Evolutionary conservation across 23 red algal species (phyloP), one percentile per base, ranked within the genome.

Genomic region (Gracilariopsis chorda): DNA sequence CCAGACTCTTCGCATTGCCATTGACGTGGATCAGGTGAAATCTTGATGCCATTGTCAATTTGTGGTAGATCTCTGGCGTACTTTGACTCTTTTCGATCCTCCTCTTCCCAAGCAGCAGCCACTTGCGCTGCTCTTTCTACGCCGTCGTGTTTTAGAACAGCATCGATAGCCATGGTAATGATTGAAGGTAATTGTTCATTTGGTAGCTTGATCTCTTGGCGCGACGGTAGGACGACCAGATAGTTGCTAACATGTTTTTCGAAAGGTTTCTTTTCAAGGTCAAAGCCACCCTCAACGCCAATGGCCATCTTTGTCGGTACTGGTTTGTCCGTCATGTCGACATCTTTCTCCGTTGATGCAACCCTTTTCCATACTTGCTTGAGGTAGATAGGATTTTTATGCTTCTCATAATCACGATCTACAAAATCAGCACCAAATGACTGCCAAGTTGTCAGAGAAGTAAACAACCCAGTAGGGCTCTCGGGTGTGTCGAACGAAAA

Each of bases 1-100:
- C 93, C 96, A 23, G 88, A 94, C 42, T 95, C 84, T 37, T 90
- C 82, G 77, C 96, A 98, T 58, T 43, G 62, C 93, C 93, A 95
- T 41, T 63, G 55, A 28, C 82, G 80, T 34, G 87, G 95, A 86
- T 93, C 92, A 30, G 95, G 95, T 3, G 82, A 76, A 64, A 93
- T 91, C 34, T 61, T 80, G 65, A 82, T 96, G 21, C 89, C 94
- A 39, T 44, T 82, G n/a, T 78, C 41, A 33, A 94, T 49, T 72
- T 94, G 84, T 46, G 55, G 57, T 67, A 97, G 65, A 69, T 80
- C 82, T 41, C 81, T 88, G 20, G 93, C 93, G 76, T 90, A 95
- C 82, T 85, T 95, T 17, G 84, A 87, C 53, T 84, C 85, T 44
- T 95, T 91, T 35, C 78, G 61, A 44, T 91, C 88, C 45, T 91